Percentiles rank a stretch among this genome's conserved stretches.
phyloP scores from a whole-genome alignment of 345 rosid genomes.

The Trapa incisa region DNA sequence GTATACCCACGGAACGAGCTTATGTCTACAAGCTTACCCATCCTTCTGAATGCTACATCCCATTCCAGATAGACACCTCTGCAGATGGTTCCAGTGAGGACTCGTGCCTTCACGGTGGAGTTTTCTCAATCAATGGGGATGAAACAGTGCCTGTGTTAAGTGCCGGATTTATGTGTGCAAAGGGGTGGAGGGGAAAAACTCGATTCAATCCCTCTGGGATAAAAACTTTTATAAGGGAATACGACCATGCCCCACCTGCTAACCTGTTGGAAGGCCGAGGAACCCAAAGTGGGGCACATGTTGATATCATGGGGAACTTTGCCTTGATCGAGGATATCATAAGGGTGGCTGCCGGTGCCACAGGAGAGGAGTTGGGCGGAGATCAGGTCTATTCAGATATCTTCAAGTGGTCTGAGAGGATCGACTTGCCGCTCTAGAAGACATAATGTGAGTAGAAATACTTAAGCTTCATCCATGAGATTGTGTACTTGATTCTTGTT shows the following conservation, averaged over 20 bases:
- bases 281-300: conserved; percentile 68
- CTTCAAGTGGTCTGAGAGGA: conserved; percentile 48
- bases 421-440: conserved; percentile 33
- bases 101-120: conserved; percentile 50
- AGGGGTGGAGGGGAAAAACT: conserved; percentile 69
- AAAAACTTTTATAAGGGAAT: conserved; percentile 41
- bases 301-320: conserved; percentile 69
- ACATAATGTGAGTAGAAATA: not conserved
- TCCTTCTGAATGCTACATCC: conserved; percentile 42
- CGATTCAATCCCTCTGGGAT: conserved; percentile 61
- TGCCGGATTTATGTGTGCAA: conserved; percentile 63
- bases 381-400: conserved; percentile 48
- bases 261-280: conserved; percentile 62
- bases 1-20: conserved; percentile 61
- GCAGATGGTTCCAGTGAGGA: conserved; percentile 31
- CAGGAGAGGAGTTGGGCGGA: conserved; percentile 47
- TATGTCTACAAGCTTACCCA: conserved; percentile 46
- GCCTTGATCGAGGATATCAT: conserved; percentile 60
- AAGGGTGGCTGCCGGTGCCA: conserved; percentile 56
- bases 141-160: conserved; percentile 65
- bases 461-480: not conserved
- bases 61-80: conserved; percentile 59
- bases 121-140: conserved; percentile 48
- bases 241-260: conserved; percentile 56
- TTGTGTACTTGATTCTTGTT: not conserved